Base-by-base conservation (phyloP, 108 stramenopile species). In the Fragilariopsis cylindrus region DNA sequence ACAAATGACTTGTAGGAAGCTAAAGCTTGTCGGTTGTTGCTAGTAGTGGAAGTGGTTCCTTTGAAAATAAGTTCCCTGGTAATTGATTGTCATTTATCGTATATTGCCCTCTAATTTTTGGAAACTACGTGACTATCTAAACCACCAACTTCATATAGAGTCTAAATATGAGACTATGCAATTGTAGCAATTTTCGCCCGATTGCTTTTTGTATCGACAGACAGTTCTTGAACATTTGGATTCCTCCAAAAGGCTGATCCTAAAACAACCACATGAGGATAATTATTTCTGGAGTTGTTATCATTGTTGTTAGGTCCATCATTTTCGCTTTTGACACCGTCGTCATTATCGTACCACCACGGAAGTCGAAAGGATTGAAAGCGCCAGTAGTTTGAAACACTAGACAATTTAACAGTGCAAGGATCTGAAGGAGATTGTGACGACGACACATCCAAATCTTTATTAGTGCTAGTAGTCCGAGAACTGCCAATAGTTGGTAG, bases 161-260 rank as follows among this genome's bases (percentile, higher is more conserved):
- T 30, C 2, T 30, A 30, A 2, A 30, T 30, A 2, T 30, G 30
- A 30, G 30, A 30, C 30, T 30, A 30, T 52, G 1, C 12, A 52
- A 52, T 13, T 12, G 60, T 63, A 45, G 8, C 42, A 63, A 63
- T 63, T n/a, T 63, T 63, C 7, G 62, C 62, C 42, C 62, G 40
- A 11, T 45, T n/a, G 15, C 62, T 63, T 41, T 16, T 41, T 5
- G 67, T 68, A 21, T 68, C 67, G 18, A 68, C 18, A 18, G 49
- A 8, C 19, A 68, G 49, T 44, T 48, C 49, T 30, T 13, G 67
- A 18, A 68, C 18, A 19, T 21, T 68, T 39, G 48, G 48, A 52
- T 68, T 68, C 39, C 49, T 68, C 67, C 67, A 68, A 30, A 68
- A 68, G n/a, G 67, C 16, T 18, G 67, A 68, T 68, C 67, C 67